A percentile compares a stretch with the other conserved stretches of the same genome.
phyloP scores from a whole-genome alignment of 495 filamentous ascomycete genomes.

The Xylaria acuta region DNA sequence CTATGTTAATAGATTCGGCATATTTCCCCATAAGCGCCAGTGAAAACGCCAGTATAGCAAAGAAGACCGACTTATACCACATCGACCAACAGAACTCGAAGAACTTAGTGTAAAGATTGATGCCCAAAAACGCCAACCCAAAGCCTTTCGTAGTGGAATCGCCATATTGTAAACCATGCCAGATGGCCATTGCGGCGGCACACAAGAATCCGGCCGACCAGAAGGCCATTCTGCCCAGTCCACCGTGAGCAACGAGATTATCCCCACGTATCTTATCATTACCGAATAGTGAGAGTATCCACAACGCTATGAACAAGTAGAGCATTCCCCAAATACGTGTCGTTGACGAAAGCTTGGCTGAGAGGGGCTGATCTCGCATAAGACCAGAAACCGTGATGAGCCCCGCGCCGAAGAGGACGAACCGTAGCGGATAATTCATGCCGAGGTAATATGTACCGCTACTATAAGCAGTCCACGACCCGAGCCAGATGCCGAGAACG shows the following conservation, averaged over 20 bases:
- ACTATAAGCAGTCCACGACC: no score
- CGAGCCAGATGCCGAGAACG: background rate
- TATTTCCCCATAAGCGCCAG: background rate
- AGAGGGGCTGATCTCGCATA: no score
- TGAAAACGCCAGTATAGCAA: background rate
- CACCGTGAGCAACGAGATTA: no score
- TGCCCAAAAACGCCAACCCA: background rate
- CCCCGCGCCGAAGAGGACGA: no score
- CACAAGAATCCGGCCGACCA: background rate
- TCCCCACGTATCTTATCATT: no score
- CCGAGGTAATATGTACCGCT: no score
- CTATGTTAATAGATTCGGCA: background rate
- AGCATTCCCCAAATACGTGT: no score
- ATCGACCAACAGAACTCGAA: background rate
- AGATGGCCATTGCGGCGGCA: background rate
- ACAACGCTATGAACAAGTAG: no score
- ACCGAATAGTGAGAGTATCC: no score
- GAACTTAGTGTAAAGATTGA: background rate
- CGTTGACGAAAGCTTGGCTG: no score
- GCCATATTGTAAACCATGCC: background rate
- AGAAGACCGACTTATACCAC: constrained; percentile 2
- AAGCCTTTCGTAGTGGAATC: background rate
- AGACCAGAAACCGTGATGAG: no score
- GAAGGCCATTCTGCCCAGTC: background rate
- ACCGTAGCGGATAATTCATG: no score